Evolutionary conservation across 2,329 filamentous ascomycete species (phyloP).

Genomic region (Sporothrix mexicana): DNA sequence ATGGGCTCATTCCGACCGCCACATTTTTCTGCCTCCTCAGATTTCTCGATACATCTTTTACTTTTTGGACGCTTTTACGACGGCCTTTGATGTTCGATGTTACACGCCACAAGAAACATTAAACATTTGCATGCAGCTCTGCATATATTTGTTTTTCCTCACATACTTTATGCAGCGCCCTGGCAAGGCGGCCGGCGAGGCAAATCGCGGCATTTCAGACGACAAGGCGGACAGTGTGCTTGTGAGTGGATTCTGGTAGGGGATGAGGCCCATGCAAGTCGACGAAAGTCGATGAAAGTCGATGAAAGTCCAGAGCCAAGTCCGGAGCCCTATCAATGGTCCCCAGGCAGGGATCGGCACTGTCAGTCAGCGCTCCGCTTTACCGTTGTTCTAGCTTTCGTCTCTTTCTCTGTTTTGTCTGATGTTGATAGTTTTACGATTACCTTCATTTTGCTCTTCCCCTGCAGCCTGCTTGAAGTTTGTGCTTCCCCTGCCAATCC

Average conservation of each 20-base stretch:
- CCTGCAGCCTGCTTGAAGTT: neutral
- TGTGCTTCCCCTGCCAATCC: neutral
- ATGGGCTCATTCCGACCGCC: slow-evolving; percentile 7
- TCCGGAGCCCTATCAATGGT: neutral
- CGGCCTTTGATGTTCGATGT: neutral
- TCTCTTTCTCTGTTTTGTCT: neutral
- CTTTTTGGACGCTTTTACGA: no score
- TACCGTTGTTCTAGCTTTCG: neutral
- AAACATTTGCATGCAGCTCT: neutral
- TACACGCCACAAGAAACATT: neutral
- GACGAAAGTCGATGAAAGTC: no score
- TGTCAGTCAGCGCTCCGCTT: neutral
- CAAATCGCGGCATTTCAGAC: neutral
- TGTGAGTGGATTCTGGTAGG: neutral
- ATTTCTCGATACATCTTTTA: no score
- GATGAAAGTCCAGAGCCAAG: neutral
- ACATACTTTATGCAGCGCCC: neutral
- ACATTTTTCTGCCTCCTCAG: neutral
- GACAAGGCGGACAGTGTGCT: neutral
- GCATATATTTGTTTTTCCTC: neutral
- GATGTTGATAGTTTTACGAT: neutral
- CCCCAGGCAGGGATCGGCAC: slow-evolving; percentile 2
- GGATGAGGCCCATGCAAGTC: no score
- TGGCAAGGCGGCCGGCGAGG: slow-evolving; percentile 26
- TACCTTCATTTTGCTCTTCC: neutral